phyloP scores from a whole-genome alignment of 768 basidiomycete species.

The Neoboletus magnificus region DNA sequence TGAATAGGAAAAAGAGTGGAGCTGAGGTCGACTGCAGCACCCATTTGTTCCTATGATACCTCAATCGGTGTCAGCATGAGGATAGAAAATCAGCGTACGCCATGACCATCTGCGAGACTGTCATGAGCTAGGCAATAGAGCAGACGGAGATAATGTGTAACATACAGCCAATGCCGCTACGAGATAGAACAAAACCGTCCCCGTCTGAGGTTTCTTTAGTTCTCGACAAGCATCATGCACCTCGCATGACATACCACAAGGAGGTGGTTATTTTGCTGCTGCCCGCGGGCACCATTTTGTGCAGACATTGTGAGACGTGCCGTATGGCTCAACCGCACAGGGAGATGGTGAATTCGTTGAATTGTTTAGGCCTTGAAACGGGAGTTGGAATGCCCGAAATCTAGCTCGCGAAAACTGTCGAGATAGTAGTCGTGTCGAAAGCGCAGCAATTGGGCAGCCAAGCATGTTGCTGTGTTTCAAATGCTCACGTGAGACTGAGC shows the following conservation, averaged over 20 bases:
- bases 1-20: conserved; percentile 85
- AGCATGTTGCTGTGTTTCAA: no score
- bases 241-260: conserved; percentile 28
- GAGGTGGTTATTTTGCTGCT: conserved; percentile 31
- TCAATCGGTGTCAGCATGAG: conserved; percentile 16
- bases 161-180: conserved; percentile 84
- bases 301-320: conserved; percentile 20
- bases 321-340: background rate
- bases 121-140: conserved; percentile 1
- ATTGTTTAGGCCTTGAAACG: background rate
- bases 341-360: background rate
- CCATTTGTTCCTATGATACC: conserved; percentile 75
- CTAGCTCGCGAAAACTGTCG: background rate
- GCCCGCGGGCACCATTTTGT: conserved; percentile 26
- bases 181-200: conserved; percentile 81
- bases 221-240: background rate
- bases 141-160: conserved; percentile 14
- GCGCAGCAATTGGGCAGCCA: conserved; percentile 1
- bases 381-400: background rate
- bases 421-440: conserved; percentile 3
- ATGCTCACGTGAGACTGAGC: conserved; percentile 21
- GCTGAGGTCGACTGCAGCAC: conserved; percentile 70
- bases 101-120: conserved; percentile 73
- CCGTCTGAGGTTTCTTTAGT: conserved; percentile 43
- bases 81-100: conserved; percentile 49